Percentiles rank a stretch among this genome's conserved stretches.
These are phyloP conservation scores for Geosmithia flava DNA, from an alignment of 2,329 filamentous ascomycete genomes.

Conservation along the genomic window DNA sequence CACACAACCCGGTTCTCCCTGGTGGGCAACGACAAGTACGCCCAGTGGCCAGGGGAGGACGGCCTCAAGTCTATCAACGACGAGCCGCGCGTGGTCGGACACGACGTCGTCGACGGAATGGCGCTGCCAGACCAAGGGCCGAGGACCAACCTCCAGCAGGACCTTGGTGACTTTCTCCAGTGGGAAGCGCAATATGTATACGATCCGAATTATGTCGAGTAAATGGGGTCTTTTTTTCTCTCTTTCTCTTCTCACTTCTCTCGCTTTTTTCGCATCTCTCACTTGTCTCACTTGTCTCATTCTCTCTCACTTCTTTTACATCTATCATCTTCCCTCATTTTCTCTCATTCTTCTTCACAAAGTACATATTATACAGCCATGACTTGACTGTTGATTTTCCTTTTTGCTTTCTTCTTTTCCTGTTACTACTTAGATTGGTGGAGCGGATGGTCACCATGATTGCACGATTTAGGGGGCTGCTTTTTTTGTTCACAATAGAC, in stretches of 20 bases:
- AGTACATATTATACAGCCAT: too few species aligned
- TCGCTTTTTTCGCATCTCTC: background rate
- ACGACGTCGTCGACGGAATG: constrained; percentile 13
- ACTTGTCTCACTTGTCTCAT: too few species aligned
- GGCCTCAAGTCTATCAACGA: background rate
- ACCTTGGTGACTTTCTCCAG: constrained; percentile 43
- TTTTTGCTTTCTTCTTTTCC: too few species aligned
- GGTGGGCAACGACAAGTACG: background rate
- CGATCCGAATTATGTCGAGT: background rate
- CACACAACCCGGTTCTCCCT: background rate
- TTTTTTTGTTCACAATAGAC: too few species aligned
- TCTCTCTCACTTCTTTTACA: too few species aligned
- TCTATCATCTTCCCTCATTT: too few species aligned
- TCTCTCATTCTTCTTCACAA: too few species aligned
- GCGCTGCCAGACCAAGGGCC: too few species aligned
- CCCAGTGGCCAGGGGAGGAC: background rate
- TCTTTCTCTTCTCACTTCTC: background rate
- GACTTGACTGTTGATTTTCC: too few species aligned
- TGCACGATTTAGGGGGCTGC: too few species aligned
- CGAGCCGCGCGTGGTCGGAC: constrained; percentile 13
- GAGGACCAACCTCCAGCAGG: constrained; percentile 37
- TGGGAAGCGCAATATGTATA: constrained; percentile 41
- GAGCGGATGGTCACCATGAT: too few species aligned
- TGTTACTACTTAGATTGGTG: too few species aligned
- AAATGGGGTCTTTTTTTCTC: background rate